A percentile compares a stretch with the other conserved stretches of the same genome.
Conservation (phyloP, 163 green algal genomes). For the Coccomyxa subellipsoidea region DNA sequence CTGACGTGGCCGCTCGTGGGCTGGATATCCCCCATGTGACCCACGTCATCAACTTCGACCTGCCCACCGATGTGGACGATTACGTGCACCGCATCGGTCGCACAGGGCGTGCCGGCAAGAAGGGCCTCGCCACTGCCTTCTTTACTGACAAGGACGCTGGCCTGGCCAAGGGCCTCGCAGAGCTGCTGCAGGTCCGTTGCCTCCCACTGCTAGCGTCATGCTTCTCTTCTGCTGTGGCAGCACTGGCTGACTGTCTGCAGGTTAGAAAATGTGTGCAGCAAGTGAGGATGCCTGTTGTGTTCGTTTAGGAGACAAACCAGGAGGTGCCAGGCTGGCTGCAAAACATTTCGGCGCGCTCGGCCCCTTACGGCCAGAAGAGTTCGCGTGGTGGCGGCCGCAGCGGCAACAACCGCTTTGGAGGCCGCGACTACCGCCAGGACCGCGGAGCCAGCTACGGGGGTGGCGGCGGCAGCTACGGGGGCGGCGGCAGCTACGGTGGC, state of each 20-base stretch:
- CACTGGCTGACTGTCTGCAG: neutral
- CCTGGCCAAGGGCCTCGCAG: slow-evolving; percentile 43
- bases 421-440: slow-evolving; percentile 88
- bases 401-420: slow-evolving; percentile 81
- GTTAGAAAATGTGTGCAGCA: neutral
- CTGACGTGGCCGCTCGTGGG: slow-evolving; percentile 94
- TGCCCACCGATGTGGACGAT: slow-evolving; percentile 96
- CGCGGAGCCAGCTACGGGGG: slow-evolving; percentile 31
- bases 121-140: slow-evolving; percentile 83
- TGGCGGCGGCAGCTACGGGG: slow-evolving; percentile 22
- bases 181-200: slow-evolving; percentile 38
- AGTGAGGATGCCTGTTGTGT: neutral
- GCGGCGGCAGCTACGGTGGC: slow-evolving; percentile 15
- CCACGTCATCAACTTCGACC: slow-evolving; percentile 87
- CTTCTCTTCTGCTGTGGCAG: no score
- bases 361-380: slow-evolving; percentile 16
- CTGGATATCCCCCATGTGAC: slow-evolving; percentile 97
- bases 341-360: slow-evolving; percentile 25
- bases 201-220: no score
- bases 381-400: slow-evolving; percentile 68
- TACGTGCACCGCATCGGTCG: slow-evolving; percentile 97
- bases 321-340: slow-evolving; percentile 59
- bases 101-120: slow-evolving; percentile 82
- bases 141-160: slow-evolving; percentile 74
- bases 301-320: slow-evolving; percentile 52